Evolutionary conservation across 805 yeast genomes (phyloP).

Genomic region (Cephaloascus fragrans): DNA sequence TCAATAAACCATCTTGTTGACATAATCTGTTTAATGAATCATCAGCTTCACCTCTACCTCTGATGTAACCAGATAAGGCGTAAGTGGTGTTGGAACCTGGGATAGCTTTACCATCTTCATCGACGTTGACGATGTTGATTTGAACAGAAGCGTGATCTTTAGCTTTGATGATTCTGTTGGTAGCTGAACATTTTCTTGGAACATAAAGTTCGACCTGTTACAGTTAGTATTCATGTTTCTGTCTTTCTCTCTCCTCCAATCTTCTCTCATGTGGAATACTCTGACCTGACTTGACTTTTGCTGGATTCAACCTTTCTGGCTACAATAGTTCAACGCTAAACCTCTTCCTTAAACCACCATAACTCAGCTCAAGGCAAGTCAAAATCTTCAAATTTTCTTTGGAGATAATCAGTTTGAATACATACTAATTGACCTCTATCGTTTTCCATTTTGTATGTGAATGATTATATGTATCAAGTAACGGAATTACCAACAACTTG

Average conservation of each 20-base stretch:
- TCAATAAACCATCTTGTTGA: conserved; percentile 95
- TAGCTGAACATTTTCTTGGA: conserved; percentile 99
- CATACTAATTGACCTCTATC: conserved; percentile 99
- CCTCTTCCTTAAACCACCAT: not conserved
- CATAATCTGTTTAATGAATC: conserved; percentile 99
- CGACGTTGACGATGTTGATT: conserved; percentile 97
- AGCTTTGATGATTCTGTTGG: conserved; percentile 99
- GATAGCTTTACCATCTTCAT: conserved; percentile 91
- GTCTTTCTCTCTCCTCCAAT: too few species aligned
- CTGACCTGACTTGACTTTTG: too few species aligned
- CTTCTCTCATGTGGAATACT: too few species aligned
- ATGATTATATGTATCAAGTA: not conserved
- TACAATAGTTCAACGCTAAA: not conserved
- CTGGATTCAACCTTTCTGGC: not conserved
- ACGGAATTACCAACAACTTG: not conserved
- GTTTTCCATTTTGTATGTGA: conserved; percentile 87
- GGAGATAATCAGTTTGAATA: conserved; percentile 23
- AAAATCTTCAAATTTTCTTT: conserved; percentile 6
- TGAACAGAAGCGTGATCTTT: conserved; percentile 99
- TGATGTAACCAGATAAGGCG: conserved; percentile 95
- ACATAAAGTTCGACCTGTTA: conserved; percentile 97
- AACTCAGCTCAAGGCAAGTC: not conserved
- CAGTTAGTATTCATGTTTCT: conserved; percentile 28
- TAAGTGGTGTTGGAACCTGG: conserved; percentile 87
- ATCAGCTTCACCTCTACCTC: conserved; percentile 99